A percentile compares a stretch with the other conserved stretches of the same genome.
These are phyloP conservation scores for Saturnispora mendoncae DNA, from an alignment of 805 yeast species.

Conservation along the genomic window DNA sequence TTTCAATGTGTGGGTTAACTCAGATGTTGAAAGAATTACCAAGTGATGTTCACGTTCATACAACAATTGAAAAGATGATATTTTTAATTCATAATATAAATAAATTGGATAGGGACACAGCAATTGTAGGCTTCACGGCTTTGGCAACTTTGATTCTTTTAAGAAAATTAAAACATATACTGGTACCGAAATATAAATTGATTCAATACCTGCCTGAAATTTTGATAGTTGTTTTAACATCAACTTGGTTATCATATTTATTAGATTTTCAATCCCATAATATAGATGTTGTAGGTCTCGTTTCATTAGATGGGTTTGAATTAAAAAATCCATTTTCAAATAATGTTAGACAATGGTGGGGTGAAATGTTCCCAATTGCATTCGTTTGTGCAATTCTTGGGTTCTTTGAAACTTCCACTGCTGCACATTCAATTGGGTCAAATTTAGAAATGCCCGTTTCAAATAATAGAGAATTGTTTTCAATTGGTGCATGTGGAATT, in stretches of 20 bases:
- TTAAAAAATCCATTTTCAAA: slow-evolving; percentile 51
- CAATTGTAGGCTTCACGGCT: slow-evolving; percentile 47
- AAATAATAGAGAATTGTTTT: slow-evolving; percentile 84
- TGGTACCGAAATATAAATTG: slow-evolving; percentile 29
- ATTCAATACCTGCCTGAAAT: slow-evolving; percentile 79
- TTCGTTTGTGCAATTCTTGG: slow-evolving; percentile 79
- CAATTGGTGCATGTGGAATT: slow-evolving; percentile 71
- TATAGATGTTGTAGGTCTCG: slow-evolving; percentile 62
- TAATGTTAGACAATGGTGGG: slow-evolving; percentile 38
- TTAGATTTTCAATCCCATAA: slow-evolving; percentile 45
- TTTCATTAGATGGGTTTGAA: slow-evolving; percentile 42
- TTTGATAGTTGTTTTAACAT: slow-evolving; percentile 55
- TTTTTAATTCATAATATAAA: slow-evolving; percentile 45
- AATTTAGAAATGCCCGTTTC: slow-evolving; percentile 65
- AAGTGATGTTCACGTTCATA: slow-evolving; percentile 43
- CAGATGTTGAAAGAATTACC: slow-evolving; percentile 37
- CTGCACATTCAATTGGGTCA: slow-evolving; percentile 77
- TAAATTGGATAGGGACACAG: slow-evolving; percentile 49
- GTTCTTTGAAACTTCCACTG: slow-evolving; percentile 88
- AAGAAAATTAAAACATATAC: slow-evolving; percentile 33
- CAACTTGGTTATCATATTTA: slow-evolving; percentile 43
- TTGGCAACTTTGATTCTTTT: slow-evolving; percentile 38
- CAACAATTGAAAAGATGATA: slow-evolving; percentile 60
- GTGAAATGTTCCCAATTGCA: slow-evolving; percentile 54
- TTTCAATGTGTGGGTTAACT: slow-evolving; percentile 63